These are phyloP conservation scores for Erythrobasidium yunnanense DNA, from an alignment of 768 basidiomycete species.

Conservation along the genomic window DNA sequence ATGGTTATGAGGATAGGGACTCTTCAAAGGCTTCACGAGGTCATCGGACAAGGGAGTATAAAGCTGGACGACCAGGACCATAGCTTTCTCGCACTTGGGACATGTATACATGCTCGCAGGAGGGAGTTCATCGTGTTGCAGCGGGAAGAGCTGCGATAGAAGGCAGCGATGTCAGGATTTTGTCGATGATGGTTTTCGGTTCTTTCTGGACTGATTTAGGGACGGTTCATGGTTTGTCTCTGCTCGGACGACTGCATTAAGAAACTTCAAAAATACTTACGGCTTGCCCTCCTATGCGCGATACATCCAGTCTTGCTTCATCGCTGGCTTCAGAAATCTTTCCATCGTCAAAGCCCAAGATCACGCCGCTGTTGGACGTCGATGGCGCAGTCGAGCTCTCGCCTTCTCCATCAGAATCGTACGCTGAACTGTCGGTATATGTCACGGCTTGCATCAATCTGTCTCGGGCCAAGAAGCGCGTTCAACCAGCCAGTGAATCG, in stretches of 20 bases:
- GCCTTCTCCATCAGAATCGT: background rate
- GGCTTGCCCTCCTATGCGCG: constrained; percentile 7
- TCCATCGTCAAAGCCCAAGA: constrained; percentile 24
- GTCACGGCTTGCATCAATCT: background rate
- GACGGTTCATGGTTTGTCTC: no score
- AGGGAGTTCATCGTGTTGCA: background rate
- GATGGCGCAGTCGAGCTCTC: background rate
- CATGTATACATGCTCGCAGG: background rate
- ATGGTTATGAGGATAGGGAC: constrained; percentile 5
- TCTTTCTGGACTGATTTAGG: no score
- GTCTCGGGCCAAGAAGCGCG: no score
- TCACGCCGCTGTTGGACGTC: constrained; percentile 16
- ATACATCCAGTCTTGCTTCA: background rate
- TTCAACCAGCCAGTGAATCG: no score
- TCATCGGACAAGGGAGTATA: constrained; percentile 14
- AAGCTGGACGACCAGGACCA: constrained; percentile 12
- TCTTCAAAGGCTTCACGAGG: background rate
- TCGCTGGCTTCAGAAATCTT: background rate
- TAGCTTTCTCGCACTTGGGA: background rate
- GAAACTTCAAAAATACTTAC: background rate
- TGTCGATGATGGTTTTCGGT: no score
- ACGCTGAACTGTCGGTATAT: background rate
- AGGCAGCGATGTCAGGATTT: background rate
- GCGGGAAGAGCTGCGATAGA: constrained; percentile 6
- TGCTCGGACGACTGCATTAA: background rate